phyloP scores from a whole-genome alignment of 768 basidiomycete genomes.

The Mycena vitilis region DNA sequence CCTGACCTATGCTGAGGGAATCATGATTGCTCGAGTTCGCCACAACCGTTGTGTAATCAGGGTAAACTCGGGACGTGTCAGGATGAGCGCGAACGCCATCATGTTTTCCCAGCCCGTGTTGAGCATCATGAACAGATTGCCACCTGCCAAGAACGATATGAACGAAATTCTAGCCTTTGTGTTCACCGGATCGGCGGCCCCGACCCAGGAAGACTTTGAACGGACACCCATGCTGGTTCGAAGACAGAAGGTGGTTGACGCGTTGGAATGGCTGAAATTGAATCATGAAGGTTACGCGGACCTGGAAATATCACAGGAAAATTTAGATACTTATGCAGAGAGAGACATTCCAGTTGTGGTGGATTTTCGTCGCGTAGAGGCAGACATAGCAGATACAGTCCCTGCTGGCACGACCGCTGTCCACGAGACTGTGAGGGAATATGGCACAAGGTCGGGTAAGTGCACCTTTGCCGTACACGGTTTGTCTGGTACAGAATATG shows the following conservation, averaged over 20 bases:
- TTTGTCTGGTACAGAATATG: too few relatives aligned
- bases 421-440: too few relatives aligned
- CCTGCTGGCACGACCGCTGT: too few relatives aligned
- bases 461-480: too few relatives aligned
- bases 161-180: too few relatives aligned
- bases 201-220: too few relatives aligned
- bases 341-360: conserved; percentile 29
- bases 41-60: too few relatives aligned
- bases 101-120: too few relatives aligned
- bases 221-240: conserved; percentile 38
- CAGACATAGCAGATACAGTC: not conserved
- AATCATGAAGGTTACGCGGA: conserved; percentile 31
- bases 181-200: too few relatives aligned
- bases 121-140: too few relatives aligned
- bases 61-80: too few relatives aligned
- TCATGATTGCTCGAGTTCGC: not conserved
- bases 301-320: conserved; percentile 26
- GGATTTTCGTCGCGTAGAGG: conserved; percentile 12
- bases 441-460: not conserved
- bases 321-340: conserved; percentile 12
- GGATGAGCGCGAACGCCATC: conserved; percentile 47
- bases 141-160: too few relatives aligned
- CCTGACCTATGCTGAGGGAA: conserved; percentile 17
- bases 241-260: conserved; percentile 16
- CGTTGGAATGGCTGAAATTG: conserved; percentile 29